Base-by-base conservation (phyloP, 2,329 filamentous ascomycete genomes). In the Thielaviopsis populi region DNA sequence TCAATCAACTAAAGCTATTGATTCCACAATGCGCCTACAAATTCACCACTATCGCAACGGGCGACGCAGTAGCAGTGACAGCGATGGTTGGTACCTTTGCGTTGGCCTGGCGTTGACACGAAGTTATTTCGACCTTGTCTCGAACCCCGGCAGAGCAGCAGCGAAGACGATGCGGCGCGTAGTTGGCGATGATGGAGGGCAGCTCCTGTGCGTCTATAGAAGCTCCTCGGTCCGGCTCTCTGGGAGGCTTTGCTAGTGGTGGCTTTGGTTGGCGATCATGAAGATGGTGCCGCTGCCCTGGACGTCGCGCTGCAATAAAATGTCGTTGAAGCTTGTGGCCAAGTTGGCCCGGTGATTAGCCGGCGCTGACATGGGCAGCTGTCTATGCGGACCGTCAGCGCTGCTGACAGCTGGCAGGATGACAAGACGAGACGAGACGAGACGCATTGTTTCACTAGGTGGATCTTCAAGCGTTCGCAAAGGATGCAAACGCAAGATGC, bases 1-100 rank as follows among this genome's bases (percentile, higher is more conserved):
- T 65, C 60, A 65, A 59, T 37, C 48, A 58, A 58, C 50, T 62
- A 62, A 65, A 42, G 48, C 63, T 65, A 65, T 56, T 58, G 40
- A 63, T 56, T 30, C 37, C 48, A 54, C 50, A 63, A 58, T 63
- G 50, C 41, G 61, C 59, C 59, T 46, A 46, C 43, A 61, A 19
- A 61, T 61, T 15, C 40, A 46, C 27, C 40, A 46, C 17, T 54
- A 33, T 17, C 19, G 50, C 50, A 17, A 54, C 4, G 17, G 50
- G 17, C 27, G 27, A n/a, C 50, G 50, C 8, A n/a, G 50, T 33
- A 54, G 27, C 17, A 54, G 50, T 33, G 4, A 33, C 17, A 33
- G 50, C 17, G 27, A 33, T 30, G 33, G 27, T 54, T 30, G 22
- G 27, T 54, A 54, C 50, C 27, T 54, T 54, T 54, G 50, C 50